Evolutionary conservation across 305 asterid genomes (phyloP), one percentile per base, ranked within the genome.

Genomic region (Fraxinus velutina): DNA sequence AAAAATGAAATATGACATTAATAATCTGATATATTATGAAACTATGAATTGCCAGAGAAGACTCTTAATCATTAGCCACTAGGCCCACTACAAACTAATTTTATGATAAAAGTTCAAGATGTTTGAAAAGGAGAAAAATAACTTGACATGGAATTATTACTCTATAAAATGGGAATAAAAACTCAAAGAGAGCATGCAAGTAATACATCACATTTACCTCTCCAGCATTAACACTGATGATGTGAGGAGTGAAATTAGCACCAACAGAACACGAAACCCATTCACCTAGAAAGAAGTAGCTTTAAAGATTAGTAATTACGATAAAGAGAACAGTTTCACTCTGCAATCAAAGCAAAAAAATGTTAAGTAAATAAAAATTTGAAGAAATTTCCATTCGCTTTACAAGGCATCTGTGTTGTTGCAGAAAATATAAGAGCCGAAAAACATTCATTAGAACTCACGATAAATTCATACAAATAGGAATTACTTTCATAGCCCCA

Each of bases 211-310:
- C 77, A 76, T 17, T 86, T 86, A 95, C 99, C 98, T 95, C 99
- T 89, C 98, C 99, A 44, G 97, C 87, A 86, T 92, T 89, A 76
- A 95, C 95, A 5, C 87, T 90, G 80, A 95, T 91, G 50, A 95
- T 89, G 81, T 92, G 98, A 12, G 97, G 98, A 2, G 97, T 92
- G 82, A 93, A 91, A 84, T 86, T 93, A 60, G 97, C 94, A 77
- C 97, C 97, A 36, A 90, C 95, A 7, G 96, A 90, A 82, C 92
- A 87, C 29, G 97, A 88, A 87, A 94, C 90, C 97, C 89, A 88
- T 78, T 93, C 98, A 75, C 94, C 97, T 92, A 73, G 75, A 83
- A 80, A 86, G 70, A 6, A 50, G 44, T 32, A 10, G 76, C 4
- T 50, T 29, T 78, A 64, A 62, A 5, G 0, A 44, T 76, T 64